A percentile compares a stretch with the other conserved stretches of the same genome.
Evolutionary conservation across 768 basidiomycete genomes (phyloP).

Genomic region (Suillus fuscotomentosus): DNA sequence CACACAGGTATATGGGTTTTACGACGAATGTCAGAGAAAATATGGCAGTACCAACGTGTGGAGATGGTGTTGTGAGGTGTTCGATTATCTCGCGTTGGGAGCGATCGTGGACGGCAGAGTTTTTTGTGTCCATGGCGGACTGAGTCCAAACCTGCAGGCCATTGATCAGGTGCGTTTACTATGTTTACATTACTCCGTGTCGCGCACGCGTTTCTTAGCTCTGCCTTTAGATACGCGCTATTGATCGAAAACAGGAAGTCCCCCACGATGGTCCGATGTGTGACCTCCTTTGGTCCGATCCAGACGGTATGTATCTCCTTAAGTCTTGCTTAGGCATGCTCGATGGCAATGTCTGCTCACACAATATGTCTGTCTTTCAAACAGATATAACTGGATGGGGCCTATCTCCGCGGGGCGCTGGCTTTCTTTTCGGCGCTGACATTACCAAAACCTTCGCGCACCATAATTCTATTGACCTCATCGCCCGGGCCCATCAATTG

Average conservation of each 20-base stretch:
- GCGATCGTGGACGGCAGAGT: constrained; percentile 97
- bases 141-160: constrained; percentile 83
- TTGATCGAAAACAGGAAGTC: constrained; percentile 96
- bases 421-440: constrained; percentile 92
- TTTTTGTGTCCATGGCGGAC: constrained; percentile 95
- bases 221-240: constrained; percentile 73
- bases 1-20: constrained; percentile 93
- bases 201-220: constrained; percentile 8
- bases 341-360: constrained; percentile 11
- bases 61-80: constrained; percentile 98
- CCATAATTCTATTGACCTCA: constrained; percentile 89
- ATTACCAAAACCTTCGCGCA: constrained; percentile 89
- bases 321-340: not conserved
- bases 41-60: constrained; percentile 94
- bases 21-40: constrained; percentile 96
- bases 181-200: constrained; percentile 18
- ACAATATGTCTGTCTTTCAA: constrained; percentile 19
- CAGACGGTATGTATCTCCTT: constrained; percentile 66
- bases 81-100: constrained; percentile 92
- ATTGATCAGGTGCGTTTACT: constrained; percentile 75
- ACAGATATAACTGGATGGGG: constrained; percentile 93
- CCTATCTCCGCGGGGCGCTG: constrained; percentile 95
- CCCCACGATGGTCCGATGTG: constrained; percentile 99
- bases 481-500: constrained; percentile 95
- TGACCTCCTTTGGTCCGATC: constrained; percentile 98